Percentiles rank a stretch among this genome's conserved stretches.
Conservation (phyloP, 2,329 filamentous ascomycete genomes). For the Cladosporium sp. region DNA sequence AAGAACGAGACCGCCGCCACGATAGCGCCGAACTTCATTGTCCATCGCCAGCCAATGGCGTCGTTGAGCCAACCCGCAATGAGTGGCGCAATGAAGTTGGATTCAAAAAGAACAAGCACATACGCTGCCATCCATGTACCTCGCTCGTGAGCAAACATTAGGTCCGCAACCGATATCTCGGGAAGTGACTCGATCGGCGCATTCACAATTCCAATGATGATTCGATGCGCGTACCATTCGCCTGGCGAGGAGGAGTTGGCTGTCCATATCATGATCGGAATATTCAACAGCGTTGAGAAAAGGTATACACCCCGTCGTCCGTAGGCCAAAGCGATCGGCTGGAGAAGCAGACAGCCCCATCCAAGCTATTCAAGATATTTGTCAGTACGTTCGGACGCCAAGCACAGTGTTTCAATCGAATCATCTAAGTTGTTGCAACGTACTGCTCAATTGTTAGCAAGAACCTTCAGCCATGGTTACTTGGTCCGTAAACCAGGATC, state of each 20-base stretch:
- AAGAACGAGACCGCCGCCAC: conserved; percentile 53
- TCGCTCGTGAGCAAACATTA: conserved; percentile 36
- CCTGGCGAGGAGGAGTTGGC: conserved; percentile 48
- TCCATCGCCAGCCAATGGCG: conserved; percentile 54
- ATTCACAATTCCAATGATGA: conserved; percentile 51
- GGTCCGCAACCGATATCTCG: conserved; percentile 37
- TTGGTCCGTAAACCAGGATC: neutral
- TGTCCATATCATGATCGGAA: conserved; percentile 48
- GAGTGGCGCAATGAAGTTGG: conserved; percentile 42
- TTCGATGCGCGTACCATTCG: conserved; percentile 51
- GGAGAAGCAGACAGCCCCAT: conserved; percentile 54
- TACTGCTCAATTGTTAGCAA: neutral
- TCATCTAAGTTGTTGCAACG: neutral
- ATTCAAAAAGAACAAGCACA: conserved; percentile 30
- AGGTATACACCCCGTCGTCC: conserved; percentile 54
- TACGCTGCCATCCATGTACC: conserved; percentile 35
- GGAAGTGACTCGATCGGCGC: conserved; percentile 54
- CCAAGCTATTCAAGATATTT: conserved; percentile 27
- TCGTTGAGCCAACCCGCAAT: conserved; percentile 55
- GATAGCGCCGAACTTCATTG: conserved; percentile 56
- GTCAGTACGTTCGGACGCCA: neutral
- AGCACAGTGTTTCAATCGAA: neutral
- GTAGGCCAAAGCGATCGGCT: conserved; percentile 55
- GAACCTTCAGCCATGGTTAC: neutral
- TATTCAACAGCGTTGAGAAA: conserved; percentile 43